Base-by-base conservation (phyloP, 2,329 filamentous ascomycete species). In the Colletotrichum chlorophyti region DNA sequence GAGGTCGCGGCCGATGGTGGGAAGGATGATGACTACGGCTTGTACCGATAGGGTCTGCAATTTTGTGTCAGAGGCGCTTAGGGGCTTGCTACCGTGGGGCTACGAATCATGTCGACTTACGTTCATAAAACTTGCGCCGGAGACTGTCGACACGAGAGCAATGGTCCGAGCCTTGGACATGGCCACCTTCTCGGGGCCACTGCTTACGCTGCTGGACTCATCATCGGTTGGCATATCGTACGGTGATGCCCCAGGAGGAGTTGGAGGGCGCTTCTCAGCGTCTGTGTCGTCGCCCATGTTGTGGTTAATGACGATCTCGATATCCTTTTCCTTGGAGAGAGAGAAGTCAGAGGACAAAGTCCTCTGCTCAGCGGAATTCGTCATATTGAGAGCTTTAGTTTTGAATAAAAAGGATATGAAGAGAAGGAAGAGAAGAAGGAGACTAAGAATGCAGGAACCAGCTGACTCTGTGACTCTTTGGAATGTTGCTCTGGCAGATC, bases 11-110 rank as follows among this genome's bases (percentile, higher is more conserved):
- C 84, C 83, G 29, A 89, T 87, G n/a, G 79, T 81, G 0, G 86
- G 86, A 14, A 89, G 73, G 46, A 87, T 82, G 60, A 88, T 87
- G 57, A 88, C 83, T 4, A 84, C 79, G 2, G 82, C 76, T 66
- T 88, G 85, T 3, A 80, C 76, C 2, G 82, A 83, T 43, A 87
- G 74, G 2, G 80, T 85, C 83, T 83, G 57, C 2, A 26, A 12
- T 10, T 23, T 3, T n/a, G 14, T 9, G n/a, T 35, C 15, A 24
- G 29, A 9, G 12, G n/a, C 19, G 8, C 12, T 45, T 1, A 12
- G 5, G 5, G 4, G 6, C 5, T 6, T 15, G 6, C 8, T 26
- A 45, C 26, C 37, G 9, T 26, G 31, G 6, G 40, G n/a, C n/a
- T n/a, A n/a, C n/a, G n/a, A n/a, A 32, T 10, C 23, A 12, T 10